These are phyloP conservation scores for Suillus subalutaceus DNA, from an alignment of 768 basidiomycete genomes.

Conservation along the genomic window DNA sequence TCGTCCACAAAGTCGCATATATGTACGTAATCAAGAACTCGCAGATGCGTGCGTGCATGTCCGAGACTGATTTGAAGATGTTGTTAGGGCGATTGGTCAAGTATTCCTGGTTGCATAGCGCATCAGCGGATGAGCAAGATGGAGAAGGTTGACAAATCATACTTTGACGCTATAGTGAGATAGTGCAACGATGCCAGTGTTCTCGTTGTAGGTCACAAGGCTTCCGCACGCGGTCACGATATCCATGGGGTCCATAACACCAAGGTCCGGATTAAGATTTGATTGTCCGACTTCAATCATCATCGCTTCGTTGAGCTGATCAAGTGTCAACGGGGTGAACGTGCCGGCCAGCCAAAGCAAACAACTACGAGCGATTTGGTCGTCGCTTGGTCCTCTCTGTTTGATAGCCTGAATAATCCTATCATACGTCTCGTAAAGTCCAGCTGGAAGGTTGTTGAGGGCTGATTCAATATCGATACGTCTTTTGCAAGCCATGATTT, in stretches of 20 bases:
- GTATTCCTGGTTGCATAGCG: background rate
- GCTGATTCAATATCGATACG: conserved; percentile 1
- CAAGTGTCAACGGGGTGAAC: background rate
- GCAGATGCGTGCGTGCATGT: background rate
- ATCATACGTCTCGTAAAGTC: conserved; percentile 25
- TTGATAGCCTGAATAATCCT: conserved; percentile 21
- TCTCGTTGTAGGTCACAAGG: conserved; percentile 5
- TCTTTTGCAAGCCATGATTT: background rate
- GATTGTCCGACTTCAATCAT: background rate
- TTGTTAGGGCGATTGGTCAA: background rate
- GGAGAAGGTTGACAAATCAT: background rate
- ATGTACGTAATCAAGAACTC: background rate
- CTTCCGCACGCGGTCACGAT: background rate
- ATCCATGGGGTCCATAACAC: background rate
- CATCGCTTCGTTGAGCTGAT: conserved; percentile 5
- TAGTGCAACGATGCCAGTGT: background rate
- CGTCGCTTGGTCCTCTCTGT: background rate
- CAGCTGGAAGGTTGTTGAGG: conserved; percentile 16
- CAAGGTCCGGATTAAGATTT: background rate
- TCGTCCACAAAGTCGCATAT: background rate
- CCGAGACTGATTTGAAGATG: background rate
- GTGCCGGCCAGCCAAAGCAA: conserved; percentile 4
- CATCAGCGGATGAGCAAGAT: background rate
- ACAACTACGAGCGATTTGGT: background rate
- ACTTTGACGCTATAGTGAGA: conserved; percentile 17